These are phyloP conservation scores for Solanum bulbocastanum DNA, from an alignment of 257 asterid species.

Conservation along the genomic window DNA sequence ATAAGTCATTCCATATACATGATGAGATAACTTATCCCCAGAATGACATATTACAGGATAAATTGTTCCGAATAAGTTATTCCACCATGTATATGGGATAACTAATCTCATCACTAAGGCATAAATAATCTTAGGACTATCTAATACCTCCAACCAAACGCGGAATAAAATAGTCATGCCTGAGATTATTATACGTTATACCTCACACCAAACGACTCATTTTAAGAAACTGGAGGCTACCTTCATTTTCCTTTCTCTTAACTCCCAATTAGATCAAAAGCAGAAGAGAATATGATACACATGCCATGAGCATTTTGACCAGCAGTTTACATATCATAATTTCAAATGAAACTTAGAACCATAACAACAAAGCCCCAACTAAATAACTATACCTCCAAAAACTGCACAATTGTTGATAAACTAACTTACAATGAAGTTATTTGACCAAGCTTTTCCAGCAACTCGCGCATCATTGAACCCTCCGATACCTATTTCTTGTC, in stretches of 20 bases:
- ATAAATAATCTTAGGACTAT: not conserved
- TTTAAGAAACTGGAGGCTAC: not conserved
- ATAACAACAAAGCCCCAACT: not conserved
- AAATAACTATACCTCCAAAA: not conserved
- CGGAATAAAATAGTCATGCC: too few relatives aligned
- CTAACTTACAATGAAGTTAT: not conserved
- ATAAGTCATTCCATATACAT: not conserved
- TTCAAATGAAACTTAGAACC: not conserved
- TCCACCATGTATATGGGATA: too few relatives aligned
- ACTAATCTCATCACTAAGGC: too few relatives aligned
- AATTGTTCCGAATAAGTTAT: too few relatives aligned
- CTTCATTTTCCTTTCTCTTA: not conserved
- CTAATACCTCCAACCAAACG: not conserved
- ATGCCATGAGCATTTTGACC: not conserved
- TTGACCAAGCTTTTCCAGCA: not conserved
- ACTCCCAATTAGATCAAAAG: not conserved
- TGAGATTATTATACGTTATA: not conserved
- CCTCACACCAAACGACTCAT: not conserved
- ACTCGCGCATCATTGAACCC: not conserved
- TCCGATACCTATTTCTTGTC: constrained; percentile 11
- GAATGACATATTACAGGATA: not conserved
- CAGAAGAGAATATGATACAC: not conserved
- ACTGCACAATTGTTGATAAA: not conserved
- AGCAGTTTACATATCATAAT: not conserved
- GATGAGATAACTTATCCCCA: not conserved